A percentile compares a stretch with the other conserved stretches of the same genome.
Conservation (phyloP, 1,284 basidiomycete genomes). For the Ceratobasidium sp. region DNA sequence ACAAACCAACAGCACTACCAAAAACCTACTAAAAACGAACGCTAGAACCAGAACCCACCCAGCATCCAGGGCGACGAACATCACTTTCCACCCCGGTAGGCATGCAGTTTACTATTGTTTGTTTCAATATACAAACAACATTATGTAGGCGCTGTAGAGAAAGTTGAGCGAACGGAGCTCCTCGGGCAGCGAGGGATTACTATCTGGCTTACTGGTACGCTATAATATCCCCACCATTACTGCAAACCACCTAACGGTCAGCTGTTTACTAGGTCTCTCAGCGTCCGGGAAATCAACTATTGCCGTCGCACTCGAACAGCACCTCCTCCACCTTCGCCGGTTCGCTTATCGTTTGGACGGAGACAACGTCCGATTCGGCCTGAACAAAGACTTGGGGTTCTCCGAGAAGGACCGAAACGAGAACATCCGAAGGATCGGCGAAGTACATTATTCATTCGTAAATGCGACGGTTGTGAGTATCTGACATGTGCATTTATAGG, state of each 20-base stretch:
- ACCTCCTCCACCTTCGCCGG: constrained; percentile 86
- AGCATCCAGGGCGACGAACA: constrained; percentile 79
- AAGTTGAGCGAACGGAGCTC: constrained; percentile 72
- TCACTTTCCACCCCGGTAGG: constrained; percentile 80
- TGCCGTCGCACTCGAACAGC: constrained; percentile 96
- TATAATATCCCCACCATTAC: constrained; percentile 64
- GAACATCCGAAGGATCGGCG: constrained; percentile 97
- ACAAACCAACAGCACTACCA: too few relatives aligned
- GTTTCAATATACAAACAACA: constrained; percentile 1
- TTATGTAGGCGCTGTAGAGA: constrained; percentile 73
- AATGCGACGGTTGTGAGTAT: neutral
- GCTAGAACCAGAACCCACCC: neutral
- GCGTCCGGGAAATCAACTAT: constrained; percentile 77
- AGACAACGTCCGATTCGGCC: constrained; percentile 95
- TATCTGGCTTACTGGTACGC: constrained; percentile 95
- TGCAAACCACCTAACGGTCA: neutral
- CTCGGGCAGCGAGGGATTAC: constrained; percentile 87
- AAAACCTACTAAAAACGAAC: too few relatives aligned
- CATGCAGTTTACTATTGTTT: neutral
- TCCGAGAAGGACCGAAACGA: constrained; percentile 94
- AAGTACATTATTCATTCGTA: constrained; percentile 64
- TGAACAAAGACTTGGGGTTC: constrained; percentile 99
- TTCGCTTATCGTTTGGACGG: constrained; percentile 95
- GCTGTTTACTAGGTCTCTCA: constrained; percentile 34
- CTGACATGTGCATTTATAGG: constrained; percentile 60